Evolutionary conservation across 2,329 filamentous ascomycete genomes (phyloP).

Genomic region (Fusarium pseudoanthophilum): DNA sequence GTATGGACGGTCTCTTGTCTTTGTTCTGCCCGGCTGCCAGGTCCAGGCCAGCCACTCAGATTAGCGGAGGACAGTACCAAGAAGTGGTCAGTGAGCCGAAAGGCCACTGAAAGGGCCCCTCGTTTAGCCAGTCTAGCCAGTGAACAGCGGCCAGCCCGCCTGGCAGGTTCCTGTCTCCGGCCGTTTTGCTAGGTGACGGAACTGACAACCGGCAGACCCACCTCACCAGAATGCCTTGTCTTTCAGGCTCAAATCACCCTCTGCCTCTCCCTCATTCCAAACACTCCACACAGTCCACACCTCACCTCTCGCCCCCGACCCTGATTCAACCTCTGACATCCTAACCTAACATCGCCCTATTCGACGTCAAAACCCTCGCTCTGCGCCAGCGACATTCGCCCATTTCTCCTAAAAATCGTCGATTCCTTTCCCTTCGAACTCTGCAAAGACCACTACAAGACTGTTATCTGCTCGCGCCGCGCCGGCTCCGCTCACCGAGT

Average conservation of each 20-base stretch:
- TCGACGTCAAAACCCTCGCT: conserved; percentile 43
- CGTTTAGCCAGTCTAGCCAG: not conserved
- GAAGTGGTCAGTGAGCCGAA: conserved; percentile 30
- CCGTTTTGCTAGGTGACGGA: conserved; percentile 16
- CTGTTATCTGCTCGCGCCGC: conserved; percentile 30
- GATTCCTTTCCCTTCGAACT: conserved; percentile 19
- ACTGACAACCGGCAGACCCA: conserved; percentile 4
- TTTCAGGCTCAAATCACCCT: conserved; percentile 47
- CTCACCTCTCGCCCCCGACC: conserved; percentile 44
- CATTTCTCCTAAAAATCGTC: conserved; percentile 28
- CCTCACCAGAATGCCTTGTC: conserved; percentile 44
- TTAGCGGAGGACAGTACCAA: conserved; percentile 26
- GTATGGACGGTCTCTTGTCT: conserved; percentile 16
- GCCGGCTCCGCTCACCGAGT: conserved; percentile 28
- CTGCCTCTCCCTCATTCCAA: conserved; percentile 45
- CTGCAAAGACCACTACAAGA: conserved; percentile 7
- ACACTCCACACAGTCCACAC: conserved; percentile 42
- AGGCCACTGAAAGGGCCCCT: conserved; percentile 7
- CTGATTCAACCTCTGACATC: conserved; percentile 46
- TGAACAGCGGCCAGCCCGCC: conserved; percentile 21
- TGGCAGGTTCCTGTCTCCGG: conserved; percentile 24
- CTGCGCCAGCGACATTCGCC: conserved; percentile 40
- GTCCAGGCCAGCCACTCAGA: conserved; percentile 31
- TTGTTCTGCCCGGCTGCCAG: conserved; percentile 13
- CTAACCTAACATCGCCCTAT: conserved; percentile 37